These are phyloP conservation scores for Nicotiana sylvestris DNA, from an alignment of 257 asterid genomes.

Conservation along the genomic window DNA sequence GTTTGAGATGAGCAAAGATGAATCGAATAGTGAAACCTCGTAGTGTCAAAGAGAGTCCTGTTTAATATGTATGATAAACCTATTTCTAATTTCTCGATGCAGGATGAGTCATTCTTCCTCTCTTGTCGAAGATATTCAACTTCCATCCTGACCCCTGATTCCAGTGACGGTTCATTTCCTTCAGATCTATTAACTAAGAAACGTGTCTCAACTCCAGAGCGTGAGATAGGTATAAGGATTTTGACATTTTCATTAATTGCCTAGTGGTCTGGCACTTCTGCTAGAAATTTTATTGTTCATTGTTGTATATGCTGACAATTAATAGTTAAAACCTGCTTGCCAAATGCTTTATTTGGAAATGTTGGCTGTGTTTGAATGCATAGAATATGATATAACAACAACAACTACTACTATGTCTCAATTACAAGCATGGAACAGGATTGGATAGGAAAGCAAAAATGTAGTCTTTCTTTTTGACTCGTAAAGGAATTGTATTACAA, in stretches of 20 bases:
- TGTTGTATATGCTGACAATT: not conserved
- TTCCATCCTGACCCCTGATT: conserved; percentile 54
- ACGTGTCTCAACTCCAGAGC: conserved; percentile 43
- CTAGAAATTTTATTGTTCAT: not conserved
- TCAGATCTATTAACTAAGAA: conserved; percentile 48
- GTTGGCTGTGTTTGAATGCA: not conserved
- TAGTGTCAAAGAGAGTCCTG: not conserved
- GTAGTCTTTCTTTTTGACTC: not conserved
- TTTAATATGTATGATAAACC: not conserved
- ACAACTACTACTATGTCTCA: not conserved
- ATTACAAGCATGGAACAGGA: not conserved
- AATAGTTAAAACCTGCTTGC: not conserved
- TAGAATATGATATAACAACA: not conserved
- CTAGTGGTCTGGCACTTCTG: not conserved
- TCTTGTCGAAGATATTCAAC: conserved; percentile 42
- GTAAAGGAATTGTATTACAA: not conserved
- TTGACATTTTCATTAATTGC: conserved; percentile 7
- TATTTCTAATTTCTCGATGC: conserved; percentile 17
- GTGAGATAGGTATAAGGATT: conserved; percentile 47
- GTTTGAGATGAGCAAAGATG: not conserved
- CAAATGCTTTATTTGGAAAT: not conserved
- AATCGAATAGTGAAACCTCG: not conserved
- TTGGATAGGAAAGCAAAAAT: not conserved
- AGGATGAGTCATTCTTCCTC: conserved; percentile 33
- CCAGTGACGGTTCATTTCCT: conserved; percentile 53